Percentiles rank a stretch among this genome's conserved stretches.
Conservation (phyloP, 495 filamentous ascomycete species). For the Sabuloglossum arenarium region DNA sequence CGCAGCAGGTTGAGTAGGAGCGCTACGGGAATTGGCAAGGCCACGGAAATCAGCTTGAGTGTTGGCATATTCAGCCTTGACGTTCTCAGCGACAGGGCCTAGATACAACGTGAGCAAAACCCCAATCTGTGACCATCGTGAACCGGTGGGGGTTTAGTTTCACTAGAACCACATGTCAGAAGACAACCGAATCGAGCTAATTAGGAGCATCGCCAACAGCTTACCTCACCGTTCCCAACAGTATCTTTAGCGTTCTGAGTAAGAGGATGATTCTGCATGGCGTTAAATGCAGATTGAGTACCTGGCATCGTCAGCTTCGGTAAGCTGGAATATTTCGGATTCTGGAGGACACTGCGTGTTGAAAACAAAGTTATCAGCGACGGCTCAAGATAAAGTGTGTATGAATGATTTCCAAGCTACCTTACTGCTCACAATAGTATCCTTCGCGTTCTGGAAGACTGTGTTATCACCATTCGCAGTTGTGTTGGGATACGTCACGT, state of each 20-base stretch:
- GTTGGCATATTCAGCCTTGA: slow-evolving; percentile 51
- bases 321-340: background rate
- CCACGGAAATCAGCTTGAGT: slow-evolving; percentile 54
- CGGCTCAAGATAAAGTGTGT: slow-evolving; percentile 7
- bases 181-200: background rate
- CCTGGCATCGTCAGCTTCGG: slow-evolving; percentile 9
- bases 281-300: slow-evolving; percentile 18
- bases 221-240: slow-evolving; percentile 17
- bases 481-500: background rate
- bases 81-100: slow-evolving; percentile 62
- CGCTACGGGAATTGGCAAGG: slow-evolving; percentile 46
- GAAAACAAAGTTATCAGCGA: slow-evolving; percentile 5
- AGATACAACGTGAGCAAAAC: background rate
- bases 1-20: slow-evolving; percentile 44
- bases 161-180: background rate
- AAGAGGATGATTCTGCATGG: slow-evolving; percentile 17
- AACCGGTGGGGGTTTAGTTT: background rate
- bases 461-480: background rate
- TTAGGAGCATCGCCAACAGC: background rate
- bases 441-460: slow-evolving; percentile 6
- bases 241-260: slow-evolving; percentile 13
- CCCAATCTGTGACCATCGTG: background rate
- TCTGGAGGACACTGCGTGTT: background rate
- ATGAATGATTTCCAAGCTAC: slow-evolving; percentile 11
- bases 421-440: slow-evolving; percentile 16